A percentile compares a stretch with the other conserved stretches of the same genome.
These are phyloP conservation scores for Garcia nutans DNA, from an alignment of 345 rosid species.

Conservation along the genomic window DNA sequence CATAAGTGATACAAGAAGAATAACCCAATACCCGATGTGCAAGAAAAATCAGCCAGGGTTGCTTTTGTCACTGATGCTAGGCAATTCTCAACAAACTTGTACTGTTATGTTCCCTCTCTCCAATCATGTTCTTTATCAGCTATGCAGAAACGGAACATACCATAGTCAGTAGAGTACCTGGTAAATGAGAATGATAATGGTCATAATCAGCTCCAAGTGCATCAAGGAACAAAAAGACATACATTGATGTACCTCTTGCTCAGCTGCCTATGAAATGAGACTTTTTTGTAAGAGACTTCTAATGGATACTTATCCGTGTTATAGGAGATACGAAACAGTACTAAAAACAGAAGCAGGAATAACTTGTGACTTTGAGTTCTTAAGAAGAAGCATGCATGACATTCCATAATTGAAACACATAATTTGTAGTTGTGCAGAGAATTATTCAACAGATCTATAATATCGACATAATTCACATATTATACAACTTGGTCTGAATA, in stretches of 20 bases:
- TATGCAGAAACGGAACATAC: constrained; percentile 76
- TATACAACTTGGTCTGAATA: neutral
- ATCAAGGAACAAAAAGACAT: neutral
- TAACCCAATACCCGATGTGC: constrained; percentile 75
- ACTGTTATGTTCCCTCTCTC: constrained; percentile 76
- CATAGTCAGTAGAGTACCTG: constrained; percentile 70
- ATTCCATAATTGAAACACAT: neutral
- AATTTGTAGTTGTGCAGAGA: neutral
- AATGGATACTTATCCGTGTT: neutral
- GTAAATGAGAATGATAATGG: neutral
- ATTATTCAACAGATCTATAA: neutral
- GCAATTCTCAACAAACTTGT: constrained; percentile 66
- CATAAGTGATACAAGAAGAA: constrained; percentile 51
- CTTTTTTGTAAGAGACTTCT: neutral
- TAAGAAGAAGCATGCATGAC: neutral
- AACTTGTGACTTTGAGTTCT: neutral
- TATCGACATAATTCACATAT: neutral
- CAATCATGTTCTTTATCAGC: constrained; percentile 77
- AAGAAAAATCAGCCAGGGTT: constrained; percentile 71
- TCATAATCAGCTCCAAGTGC: neutral
- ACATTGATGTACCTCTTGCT: neutral
- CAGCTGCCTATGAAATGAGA: neutral
- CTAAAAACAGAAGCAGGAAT: too few species aligned
- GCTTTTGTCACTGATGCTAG: constrained; percentile 57
- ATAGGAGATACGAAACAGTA: neutral